Evolutionary conservation across 352 stramenopile species (phyloP).

Genomic region (Globisporangium sylvaticum): DNA sequence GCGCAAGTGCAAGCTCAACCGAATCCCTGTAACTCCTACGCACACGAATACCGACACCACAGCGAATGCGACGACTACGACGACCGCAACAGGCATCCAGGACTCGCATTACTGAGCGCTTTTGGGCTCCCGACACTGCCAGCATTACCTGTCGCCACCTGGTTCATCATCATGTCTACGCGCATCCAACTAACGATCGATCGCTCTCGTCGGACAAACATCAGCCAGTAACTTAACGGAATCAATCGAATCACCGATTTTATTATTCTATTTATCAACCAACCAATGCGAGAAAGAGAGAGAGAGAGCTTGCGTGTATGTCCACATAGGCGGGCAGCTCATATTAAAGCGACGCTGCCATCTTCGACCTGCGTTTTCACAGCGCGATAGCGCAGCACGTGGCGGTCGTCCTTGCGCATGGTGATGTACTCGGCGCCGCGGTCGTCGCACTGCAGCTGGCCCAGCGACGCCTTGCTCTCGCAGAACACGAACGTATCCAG

Average conservation of each 20-base stretch:
- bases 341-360: constrained; percentile 51
- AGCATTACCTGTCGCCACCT: not conserved
- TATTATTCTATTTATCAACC: constrained; percentile 13
- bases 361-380: constrained; percentile 56
- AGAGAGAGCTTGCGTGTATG: not conserved
- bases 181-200: not conserved
- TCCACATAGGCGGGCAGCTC: not conserved
- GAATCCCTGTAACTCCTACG: constrained; percentile 2
- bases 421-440: constrained; percentile 60
- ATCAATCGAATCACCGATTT: constrained; percentile 11
- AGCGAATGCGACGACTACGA: not conserved
- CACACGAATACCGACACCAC: not conserved
- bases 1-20: not conserved
- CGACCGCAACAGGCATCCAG: not conserved
- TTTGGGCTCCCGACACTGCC: not conserved
- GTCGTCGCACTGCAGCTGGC: constrained; percentile 68
- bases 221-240: constrained; percentile 20
- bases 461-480: constrained; percentile 51
- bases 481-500: constrained; percentile 83
- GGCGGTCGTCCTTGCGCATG: constrained; percentile 54
- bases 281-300: not conserved
- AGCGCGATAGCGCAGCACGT: constrained; percentile 70
- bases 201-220: not conserved
- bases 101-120: not conserved
- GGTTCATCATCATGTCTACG: not conserved